Conservation (phyloP, 176 grass and related monocot species). For the Alopecurus myosuroides region DNA sequence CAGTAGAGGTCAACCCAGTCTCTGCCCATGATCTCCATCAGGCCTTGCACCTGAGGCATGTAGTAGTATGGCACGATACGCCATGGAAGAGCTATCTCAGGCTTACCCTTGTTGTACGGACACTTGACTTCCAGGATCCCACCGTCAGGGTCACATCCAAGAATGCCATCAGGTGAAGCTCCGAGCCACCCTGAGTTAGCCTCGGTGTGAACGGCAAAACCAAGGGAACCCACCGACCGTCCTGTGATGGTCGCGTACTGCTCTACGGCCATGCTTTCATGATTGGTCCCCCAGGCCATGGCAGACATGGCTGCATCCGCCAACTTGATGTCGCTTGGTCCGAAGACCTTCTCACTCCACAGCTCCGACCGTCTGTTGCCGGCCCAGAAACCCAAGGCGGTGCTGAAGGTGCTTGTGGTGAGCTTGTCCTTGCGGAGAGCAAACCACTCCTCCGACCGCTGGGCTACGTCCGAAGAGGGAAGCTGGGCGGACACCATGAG, state of each 20-base stretch:
- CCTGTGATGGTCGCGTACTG: slow-evolving; percentile 85
- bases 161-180: slow-evolving; percentile 86
- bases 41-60: slow-evolving; percentile 95
- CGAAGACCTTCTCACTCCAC: slow-evolving; percentile 90
- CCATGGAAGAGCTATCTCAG: slow-evolving; percentile 86
- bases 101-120: slow-evolving; percentile 96
- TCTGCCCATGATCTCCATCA: slow-evolving; percentile 97
- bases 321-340: slow-evolving; percentile 42
- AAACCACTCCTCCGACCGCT: slow-evolving; percentile 97
- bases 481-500: slow-evolving; percentile 51
- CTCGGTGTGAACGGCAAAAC: slow-evolving; percentile 73
- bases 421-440: slow-evolving; percentile 95
- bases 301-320: slow-evolving; percentile 60
- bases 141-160: slow-evolving; percentile 64
- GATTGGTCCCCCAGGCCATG: slow-evolving; percentile 85
- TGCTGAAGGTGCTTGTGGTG: slow-evolving; percentile 97
- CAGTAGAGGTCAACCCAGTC: slow-evolving; percentile 98
- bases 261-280: slow-evolving; percentile 70
- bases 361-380: slow-evolving; percentile 72
- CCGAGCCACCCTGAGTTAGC: slow-evolving; percentile 84
- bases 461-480: slow-evolving; percentile 53
- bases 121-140: slow-evolving; percentile 97
- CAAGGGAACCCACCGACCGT: slow-evolving; percentile 54
- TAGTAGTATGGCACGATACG: slow-evolving; percentile 84
- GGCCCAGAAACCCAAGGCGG: slow-evolving; percentile 84